These are phyloP conservation scores for Talaromyces rugulosus DNA, from an alignment of 2,329 filamentous ascomycete species.

Conservation along the genomic window DNA sequence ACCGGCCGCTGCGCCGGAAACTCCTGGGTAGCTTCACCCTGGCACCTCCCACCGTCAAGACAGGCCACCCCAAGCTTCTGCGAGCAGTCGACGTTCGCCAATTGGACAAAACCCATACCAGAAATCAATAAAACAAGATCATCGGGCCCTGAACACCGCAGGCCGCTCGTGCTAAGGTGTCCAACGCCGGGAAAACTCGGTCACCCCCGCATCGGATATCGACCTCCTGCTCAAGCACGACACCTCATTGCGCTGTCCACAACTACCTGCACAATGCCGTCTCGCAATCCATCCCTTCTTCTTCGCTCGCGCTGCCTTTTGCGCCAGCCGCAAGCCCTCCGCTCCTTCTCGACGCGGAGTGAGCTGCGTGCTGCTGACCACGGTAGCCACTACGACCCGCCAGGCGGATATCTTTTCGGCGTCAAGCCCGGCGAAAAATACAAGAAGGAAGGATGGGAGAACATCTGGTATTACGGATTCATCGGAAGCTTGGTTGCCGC, in stretches of 20 bases:
- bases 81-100: not conserved
- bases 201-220: constrained; percentile 1
- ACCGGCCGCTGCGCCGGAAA: constrained; percentile 6
- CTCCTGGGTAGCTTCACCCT: constrained; percentile 12
- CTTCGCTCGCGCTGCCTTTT: constrained; percentile 37
- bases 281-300: constrained; percentile 33
- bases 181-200: constrained; percentile 4
- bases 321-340: constrained; percentile 30
- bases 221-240: not conserved
- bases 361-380: constrained; percentile 47
- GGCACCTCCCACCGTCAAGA: constrained; percentile 11
- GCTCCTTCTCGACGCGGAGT: constrained; percentile 40
- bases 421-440: constrained; percentile 93
- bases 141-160: not conserved
- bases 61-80: constrained; percentile 5
- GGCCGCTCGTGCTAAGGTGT: not conserved
- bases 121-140: not conserved
- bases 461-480: constrained; percentile 77
- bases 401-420: constrained; percentile 87
- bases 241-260: not conserved
- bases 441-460: constrained; percentile 96
- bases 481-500: constrained; percentile 70
- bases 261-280: constrained; percentile 28
- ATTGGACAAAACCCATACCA: not conserved
- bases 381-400: constrained; percentile 81